A percentile compares a stretch with the other conserved stretches of the same genome.
These are phyloP conservation scores for Raffaelea arxii DNA, from an alignment of 2,329 filamentous ascomycete genomes.

Conservation along the genomic window DNA sequence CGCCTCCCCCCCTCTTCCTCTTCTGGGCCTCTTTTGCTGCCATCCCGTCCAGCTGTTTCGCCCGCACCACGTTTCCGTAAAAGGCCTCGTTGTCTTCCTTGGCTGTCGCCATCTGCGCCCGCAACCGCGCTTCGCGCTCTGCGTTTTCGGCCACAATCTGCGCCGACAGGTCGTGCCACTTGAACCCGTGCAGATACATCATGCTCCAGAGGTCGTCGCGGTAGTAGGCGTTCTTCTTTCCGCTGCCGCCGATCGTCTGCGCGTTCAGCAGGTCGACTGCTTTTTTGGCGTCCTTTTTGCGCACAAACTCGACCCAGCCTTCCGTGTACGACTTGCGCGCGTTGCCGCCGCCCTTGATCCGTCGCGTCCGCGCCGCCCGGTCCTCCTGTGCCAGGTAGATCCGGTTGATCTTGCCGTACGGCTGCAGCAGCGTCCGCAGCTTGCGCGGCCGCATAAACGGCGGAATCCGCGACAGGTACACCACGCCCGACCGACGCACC, in stretches of 20 bases:
- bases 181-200: conserved; percentile 73
- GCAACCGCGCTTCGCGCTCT: conserved; percentile 63
- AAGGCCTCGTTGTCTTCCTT: conserved; percentile 76
- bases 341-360: conserved; percentile 66
- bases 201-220: conserved; percentile 82
- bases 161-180: conserved; percentile 66
- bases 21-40: conserved; percentile 46
- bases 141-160: conserved; percentile 77
- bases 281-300: conserved; percentile 68
- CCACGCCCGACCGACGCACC: conserved; percentile 64
- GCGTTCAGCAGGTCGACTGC: conserved; percentile 69
- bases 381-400: conserved; percentile 75
- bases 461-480: conserved; percentile 76
- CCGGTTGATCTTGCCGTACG: conserved; percentile 66
- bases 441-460: conserved; percentile 83
- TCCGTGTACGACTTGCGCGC: conserved; percentile 76
- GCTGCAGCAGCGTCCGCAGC: conserved; percentile 62
- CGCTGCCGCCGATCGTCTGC: conserved; percentile 68
- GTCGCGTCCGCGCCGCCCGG: conserved; percentile 51
- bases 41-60: conserved; percentile 71
- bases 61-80: conserved; percentile 66
- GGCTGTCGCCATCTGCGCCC: conserved; percentile 66
- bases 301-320: conserved; percentile 76
- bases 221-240: conserved; percentile 76
- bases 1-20: conserved; percentile 20